Conservation (phyloP, 305 asterid species). For the Rubia peregrina region DNA sequence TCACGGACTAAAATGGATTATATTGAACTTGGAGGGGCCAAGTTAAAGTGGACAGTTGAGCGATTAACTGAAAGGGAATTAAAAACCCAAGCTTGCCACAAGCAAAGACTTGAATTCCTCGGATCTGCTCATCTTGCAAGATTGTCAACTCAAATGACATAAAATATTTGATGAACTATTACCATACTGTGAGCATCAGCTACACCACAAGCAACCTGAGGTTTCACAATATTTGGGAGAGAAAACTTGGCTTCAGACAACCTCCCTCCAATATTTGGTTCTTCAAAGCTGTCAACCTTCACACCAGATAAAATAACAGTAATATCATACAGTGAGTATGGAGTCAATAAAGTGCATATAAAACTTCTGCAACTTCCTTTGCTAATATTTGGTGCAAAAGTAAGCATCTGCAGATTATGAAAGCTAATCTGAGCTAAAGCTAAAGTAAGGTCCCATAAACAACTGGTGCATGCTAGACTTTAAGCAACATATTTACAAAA, state of each 20-base stretch:
- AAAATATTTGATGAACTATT: slow-evolving; percentile 16
- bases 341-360: neutral
- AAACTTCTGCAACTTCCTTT: neutral
- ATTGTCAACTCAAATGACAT: neutral
- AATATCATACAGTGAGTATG: slow-evolving; percentile 12
- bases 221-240: slow-evolving; percentile 81
- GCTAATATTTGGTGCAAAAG: neutral
- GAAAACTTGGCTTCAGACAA: slow-evolving; percentile 61
- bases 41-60: neutral
- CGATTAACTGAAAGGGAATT: neutral
- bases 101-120: neutral
- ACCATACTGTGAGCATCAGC: slow-evolving; percentile 97
- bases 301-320: slow-evolving; percentile 24
- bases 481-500: neutral
- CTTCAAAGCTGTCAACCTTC: slow-evolving; percentile 78
- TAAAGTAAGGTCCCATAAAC: neutral
- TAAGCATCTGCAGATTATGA: neutral
- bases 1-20: neutral
- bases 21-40: neutral
- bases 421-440: neutral
- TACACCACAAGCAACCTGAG: slow-evolving; percentile 76
- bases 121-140: neutral
- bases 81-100: neutral
- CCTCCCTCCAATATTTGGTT: slow-evolving; percentile 50
- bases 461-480: neutral